Base-by-base conservation (phyloP, 306 rosid genomes). In the Inga leiocalycina region DNA sequence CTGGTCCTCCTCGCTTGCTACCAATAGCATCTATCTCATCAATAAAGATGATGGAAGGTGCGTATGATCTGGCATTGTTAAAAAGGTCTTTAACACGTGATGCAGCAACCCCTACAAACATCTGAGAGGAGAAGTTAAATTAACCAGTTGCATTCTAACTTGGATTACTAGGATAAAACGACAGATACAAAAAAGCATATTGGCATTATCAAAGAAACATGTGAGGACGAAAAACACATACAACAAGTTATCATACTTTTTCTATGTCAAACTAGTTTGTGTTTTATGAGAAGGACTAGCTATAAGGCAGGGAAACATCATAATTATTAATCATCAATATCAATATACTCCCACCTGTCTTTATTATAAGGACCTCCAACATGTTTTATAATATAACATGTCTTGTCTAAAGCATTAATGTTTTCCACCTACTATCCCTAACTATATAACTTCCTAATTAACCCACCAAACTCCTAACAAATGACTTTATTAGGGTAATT, bases 11-110 rank as follows among this genome's bases (percentile, higher is more conserved):
- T 61, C 99, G 98, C 86, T 93, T 95, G 94, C 99, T 93, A 69
- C 99, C 99, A 86, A 95, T 95, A 87, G 99, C 99, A 87, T 95
- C 99, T 83, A 95, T 95, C 94, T 95, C 98, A 83, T 95, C 99
- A 82, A 95, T 91, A 88, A 95, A 95, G 69, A 95, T 92, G 83
- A 95, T 95, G 54, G 98, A 95, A 65, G 99, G 99, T 6, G 99
- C 83, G 85, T 80, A 93, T 75, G 98, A 92, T 82, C 99, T 93
- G 89, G 99, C 96, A 87, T 84, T 93, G 43, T 86, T 84, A 90
- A 95, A 95, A 73, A 95, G 93, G 88, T 95, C 99, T 88, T 93
- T 93, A 85, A 95, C 98, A 87, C 99, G 99, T 76, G 99, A 91
- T 79, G 98, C 99, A 83, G 99, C 99, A 84, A 95, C 99, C 79